Conservation (phyloP, 345 rosid genomes). For the Salix suchowensis region DNA sequence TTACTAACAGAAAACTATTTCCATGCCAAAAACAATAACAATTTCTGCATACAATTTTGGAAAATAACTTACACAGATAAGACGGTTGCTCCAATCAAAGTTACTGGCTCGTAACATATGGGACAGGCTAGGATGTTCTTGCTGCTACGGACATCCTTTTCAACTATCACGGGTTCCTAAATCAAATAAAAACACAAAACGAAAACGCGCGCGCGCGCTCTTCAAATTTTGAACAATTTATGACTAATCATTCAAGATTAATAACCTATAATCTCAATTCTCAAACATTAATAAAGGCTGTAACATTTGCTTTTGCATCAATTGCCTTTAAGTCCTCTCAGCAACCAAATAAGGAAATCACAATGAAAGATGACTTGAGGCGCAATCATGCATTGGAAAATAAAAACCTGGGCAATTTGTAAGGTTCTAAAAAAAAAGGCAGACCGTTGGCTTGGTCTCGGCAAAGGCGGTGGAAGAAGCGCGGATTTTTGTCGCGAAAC, state of each 20-base stretch:
- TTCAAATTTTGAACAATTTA: background rate
- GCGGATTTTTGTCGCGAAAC: slow-evolving; percentile 27
- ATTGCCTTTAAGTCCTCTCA: background rate
- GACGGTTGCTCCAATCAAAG: slow-evolving; percentile 25
- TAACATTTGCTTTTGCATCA: background rate
- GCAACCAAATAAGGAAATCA: background rate
- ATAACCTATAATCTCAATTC: background rate
- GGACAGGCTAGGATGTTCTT: slow-evolving; percentile 68
- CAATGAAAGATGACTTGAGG: background rate
- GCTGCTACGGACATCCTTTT: slow-evolving; percentile 23
- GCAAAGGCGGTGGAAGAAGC: slow-evolving; percentile 39
- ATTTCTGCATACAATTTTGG: background rate
- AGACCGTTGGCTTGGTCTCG: slow-evolving; percentile 44
- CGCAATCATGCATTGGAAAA: background rate
- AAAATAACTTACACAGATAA: slow-evolving; percentile 44
- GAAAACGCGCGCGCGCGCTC: too few relatives aligned
- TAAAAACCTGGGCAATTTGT: background rate
- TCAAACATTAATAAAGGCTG: background rate
- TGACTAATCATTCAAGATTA: background rate
- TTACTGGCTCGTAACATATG: slow-evolving; percentile 55
- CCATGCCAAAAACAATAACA: background rate
- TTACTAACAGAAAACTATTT: background rate
- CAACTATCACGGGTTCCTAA: slow-evolving; percentile 34
- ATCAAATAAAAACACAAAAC: background rate
- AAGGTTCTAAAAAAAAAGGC: background rate